Base-by-base conservation (phyloP, 2,329 filamentous ascomycete species). In the Fusarium brachygibbosum region DNA sequence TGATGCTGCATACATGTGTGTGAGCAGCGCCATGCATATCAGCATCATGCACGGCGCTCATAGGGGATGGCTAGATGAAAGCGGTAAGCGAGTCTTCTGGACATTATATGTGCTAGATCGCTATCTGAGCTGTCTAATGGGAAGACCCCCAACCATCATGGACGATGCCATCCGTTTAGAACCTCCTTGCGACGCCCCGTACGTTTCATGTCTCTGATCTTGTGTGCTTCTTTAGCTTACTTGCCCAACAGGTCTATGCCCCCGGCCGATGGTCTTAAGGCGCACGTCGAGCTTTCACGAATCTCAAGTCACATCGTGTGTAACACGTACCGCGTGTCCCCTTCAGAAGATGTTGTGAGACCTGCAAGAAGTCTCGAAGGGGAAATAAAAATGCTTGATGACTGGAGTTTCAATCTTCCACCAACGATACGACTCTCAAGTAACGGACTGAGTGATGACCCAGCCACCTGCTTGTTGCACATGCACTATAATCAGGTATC, bases 81-180 rank as follows among this genome's bases (percentile, higher is more conserved):
- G 73, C 23, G 80, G 79, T 2, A 85, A 82, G 66, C 76, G 84
- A 35, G 77, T 83, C 8, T 86, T 86, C 56, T 86, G 84, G 84
- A 86, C 84, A 0, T 76, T 86, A 3, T 86, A 85, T 58, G 79
- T 83, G n/a, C 72, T 86, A 16, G 84, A 86, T 65, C 78, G 83
- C 45, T 85, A 77, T 75, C 66, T 86, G 41, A 82, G 83, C 63
- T 85, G 82, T 57, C 75, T 86, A 6, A 83, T 85, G 78, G 84
- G 85, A 7, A 79, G 84, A 16, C 83, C 84, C 1, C 81, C 83
- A 0, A 79, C 79, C 4, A 81, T 85, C 14, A 76, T 78, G 34
- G 83, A 86, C 41, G 83, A 85, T 35, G 82, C 82, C 4, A 83
- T 86, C 57, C 79, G 77, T 29, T 72, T 86, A 3, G 74, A 78